Base-by-base conservation (phyloP, 2,329 filamentous ascomycete species). In the Colletotrichum siamense region DNA sequence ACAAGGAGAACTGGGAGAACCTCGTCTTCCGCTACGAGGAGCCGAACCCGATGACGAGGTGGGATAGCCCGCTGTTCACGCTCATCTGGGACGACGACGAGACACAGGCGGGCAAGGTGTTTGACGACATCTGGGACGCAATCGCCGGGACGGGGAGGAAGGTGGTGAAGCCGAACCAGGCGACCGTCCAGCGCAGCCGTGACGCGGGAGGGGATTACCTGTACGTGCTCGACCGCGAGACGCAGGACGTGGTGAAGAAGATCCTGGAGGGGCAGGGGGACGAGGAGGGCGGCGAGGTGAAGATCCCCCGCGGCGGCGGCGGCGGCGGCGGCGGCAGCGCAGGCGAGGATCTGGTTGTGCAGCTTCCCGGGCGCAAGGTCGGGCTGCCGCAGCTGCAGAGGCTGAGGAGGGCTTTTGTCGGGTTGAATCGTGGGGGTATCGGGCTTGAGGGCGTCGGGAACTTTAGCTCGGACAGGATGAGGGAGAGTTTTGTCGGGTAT, bases 21-120 rank as follows among this genome's bases (percentile, higher is more conserved):
- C 89, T 96, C 13, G 91, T 95, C 39, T 96, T 95, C 82, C 89
- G 95, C 71, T 96, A 96, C 82, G 95, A 98, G 84, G 95, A 98
- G 85, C 95, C 95, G 16, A 97, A 96, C 82, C 91, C 93, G 26
- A 96, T 96, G 94, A 93, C 91, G 4, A 88, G 95, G 59, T 98
- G 95, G 95, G 95, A 98, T 83, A 94, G 93, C 71, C 95, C 95
- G 2, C 89, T 97, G 4, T 97, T 96, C 84, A 94, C 94, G 6
- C 89, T 97, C 0, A 89, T 95, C 13, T 95, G 93, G 89, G 93
- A 96, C 61, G 95, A 98, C 82, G 90, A 90, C 72, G 89, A 89
- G 73, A 90, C 89, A n/a, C 92, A 92, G 80, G 82, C 89, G 12
- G 83, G 79, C 36, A 83, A 86, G 76, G 89, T 90, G 3, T 94